Conservation (phyloP, 164 flowering plant genomes). For the Litsea cubeba region DNA sequence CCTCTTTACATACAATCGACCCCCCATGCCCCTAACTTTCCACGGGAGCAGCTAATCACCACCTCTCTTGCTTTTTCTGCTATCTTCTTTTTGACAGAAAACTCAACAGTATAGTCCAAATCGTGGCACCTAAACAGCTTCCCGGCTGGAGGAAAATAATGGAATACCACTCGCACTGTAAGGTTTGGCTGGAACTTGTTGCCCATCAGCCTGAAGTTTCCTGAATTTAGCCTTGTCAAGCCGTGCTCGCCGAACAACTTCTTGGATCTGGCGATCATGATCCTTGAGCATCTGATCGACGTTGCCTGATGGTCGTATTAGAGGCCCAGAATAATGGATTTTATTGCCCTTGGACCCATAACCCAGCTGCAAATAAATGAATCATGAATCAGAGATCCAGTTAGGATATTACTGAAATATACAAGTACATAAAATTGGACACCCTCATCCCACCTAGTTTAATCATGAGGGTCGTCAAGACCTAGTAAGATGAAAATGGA, state of each 20-base stretch:
- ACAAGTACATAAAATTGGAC: neutral
- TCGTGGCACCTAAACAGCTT: slow-evolving; percentile 1
- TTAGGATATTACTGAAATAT: neutral
- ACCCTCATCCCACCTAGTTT: neutral
- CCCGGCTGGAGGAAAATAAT: slow-evolving; percentile 5
- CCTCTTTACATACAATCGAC: neutral
- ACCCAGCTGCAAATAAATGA: slow-evolving; percentile 41
- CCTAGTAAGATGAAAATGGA: neutral
- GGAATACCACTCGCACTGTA: neutral
- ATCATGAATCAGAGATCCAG: neutral
- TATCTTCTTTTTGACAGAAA: neutral
- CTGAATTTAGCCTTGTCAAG: slow-evolving; percentile 63
- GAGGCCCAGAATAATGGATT: slow-evolving; percentile 92
- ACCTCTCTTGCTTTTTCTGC: neutral
- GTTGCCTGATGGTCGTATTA: slow-evolving; percentile 69
- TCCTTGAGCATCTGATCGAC: slow-evolving; percentile 90
- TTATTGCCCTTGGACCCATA: slow-evolving; percentile 86
- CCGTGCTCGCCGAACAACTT: slow-evolving; percentile 85
- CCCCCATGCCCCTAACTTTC: neutral
- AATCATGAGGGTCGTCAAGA: neutral
- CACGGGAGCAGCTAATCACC: neutral
- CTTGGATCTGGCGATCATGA: slow-evolving; percentile 92
- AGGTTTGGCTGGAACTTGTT: neutral
- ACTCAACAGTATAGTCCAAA: neutral
- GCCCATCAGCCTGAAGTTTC: slow-evolving; percentile 53